Evolutionary conservation across 2,329 filamentous ascomycete species (phyloP).

Genomic region (Ambrosiella cleistominuta): DNA sequence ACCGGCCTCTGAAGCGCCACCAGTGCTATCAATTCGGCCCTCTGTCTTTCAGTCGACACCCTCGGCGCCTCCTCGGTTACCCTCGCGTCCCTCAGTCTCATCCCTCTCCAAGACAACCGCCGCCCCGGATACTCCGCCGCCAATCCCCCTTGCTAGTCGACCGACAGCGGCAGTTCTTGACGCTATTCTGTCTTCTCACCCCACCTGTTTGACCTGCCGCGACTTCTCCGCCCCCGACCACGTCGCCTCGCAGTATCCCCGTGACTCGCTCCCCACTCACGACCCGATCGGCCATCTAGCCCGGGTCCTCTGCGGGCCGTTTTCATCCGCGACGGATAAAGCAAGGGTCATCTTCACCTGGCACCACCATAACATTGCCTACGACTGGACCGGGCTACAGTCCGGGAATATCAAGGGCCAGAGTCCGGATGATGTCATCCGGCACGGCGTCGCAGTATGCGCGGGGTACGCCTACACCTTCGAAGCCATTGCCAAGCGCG

Average conservation of each 20-base stretch:
- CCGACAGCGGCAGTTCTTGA: constrained; percentile 26
- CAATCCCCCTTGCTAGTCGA: constrained; percentile 33
- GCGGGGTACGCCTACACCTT: constrained; percentile 80
- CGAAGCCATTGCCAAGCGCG: constrained; percentile 56
- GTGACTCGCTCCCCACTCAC: constrained; percentile 46
- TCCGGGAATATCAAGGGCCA: constrained; percentile 46
- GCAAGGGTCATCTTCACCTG: constrained; percentile 85
- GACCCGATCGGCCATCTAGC: constrained; percentile 60
- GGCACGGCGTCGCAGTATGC: constrained; percentile 69
- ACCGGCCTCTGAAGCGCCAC: constrained; percentile 15
- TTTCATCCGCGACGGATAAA: constrained; percentile 73
- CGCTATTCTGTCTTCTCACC: constrained; percentile 22
- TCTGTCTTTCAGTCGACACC: background rate
- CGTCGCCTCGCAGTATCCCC: constrained; percentile 61
- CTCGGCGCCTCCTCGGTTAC: background rate
- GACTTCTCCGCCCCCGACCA: constrained; percentile 72
- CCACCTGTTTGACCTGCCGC: constrained; percentile 59
- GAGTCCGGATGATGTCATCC: constrained; percentile 55
- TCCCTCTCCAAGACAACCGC: background rate
- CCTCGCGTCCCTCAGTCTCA: background rate
- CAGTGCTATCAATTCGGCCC: constrained; percentile 19
- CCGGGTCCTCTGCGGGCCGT: constrained; percentile 58
- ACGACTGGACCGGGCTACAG: constrained; percentile 70
- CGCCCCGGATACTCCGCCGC: constrained; percentile 28
- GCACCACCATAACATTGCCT: constrained; percentile 84